phyloP scores from a whole-genome alignment of 371 early-diverging fungal species.

The Mortierella sp. region DNA sequence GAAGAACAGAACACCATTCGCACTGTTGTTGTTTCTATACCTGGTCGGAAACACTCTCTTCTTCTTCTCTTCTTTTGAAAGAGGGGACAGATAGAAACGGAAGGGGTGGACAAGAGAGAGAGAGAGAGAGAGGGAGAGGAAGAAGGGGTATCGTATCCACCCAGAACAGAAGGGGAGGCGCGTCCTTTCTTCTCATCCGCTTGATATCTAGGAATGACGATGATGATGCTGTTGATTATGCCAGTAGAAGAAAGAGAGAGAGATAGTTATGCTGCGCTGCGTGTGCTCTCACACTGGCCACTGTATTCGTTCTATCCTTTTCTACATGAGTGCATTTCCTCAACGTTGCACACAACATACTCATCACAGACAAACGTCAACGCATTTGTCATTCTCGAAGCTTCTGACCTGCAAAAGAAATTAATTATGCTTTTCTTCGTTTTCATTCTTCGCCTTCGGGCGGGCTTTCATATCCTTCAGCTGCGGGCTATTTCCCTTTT shows the following conservation, averaged over 20 bases:
- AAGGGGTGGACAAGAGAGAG: not conserved
- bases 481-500: slow-evolving; percentile 6
- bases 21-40: no score
- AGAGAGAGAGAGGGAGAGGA: not conserved
- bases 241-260: not conserved
- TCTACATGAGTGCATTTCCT: not conserved
- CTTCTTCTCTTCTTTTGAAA: not conserved
- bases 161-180: not conserved
- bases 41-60: no score
- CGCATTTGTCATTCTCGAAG: slow-evolving; percentile 12
- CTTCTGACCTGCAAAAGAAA: not conserved
- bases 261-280: not conserved
- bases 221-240: slow-evolving; percentile 1
- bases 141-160: not conserved
- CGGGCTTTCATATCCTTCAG: not conserved
- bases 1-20: not conserved
- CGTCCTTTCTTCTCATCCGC: not conserved
- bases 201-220: slow-evolving; percentile 1
- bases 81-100: not conserved
- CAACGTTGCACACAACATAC: slow-evolving; percentile 1
- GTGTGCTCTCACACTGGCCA: not conserved
- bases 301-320: not conserved
- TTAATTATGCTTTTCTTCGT: not conserved
- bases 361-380: not conserved
- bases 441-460: not conserved